Base-by-base conservation (phyloP, 1,284 basidiomycete genomes). In the Golubevia sp. region DNA sequence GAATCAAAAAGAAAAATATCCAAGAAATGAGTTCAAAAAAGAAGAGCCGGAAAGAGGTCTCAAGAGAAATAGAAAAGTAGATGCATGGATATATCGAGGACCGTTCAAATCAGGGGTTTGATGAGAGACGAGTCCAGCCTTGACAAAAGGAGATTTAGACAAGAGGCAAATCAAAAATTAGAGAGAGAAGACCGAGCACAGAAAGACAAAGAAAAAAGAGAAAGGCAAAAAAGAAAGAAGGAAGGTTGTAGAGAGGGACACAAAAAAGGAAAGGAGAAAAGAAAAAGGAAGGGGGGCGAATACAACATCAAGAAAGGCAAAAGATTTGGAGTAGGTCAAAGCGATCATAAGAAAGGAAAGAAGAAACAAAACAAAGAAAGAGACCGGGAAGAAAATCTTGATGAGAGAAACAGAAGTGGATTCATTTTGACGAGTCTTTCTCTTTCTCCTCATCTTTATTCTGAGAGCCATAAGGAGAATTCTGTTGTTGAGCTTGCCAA, bases 401-500 rank as follows among this genome's bases (percentile, higher is more conserved):
- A 52, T 5, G 6, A 27, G 2, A 52, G 13, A 13, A 7, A 52
- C 6, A 52, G 50, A 13, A 23, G 25, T 23, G 6, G 50, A 11
- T 7, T 26, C 7, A 52, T 52, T 23, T 6, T 13, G 6, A 7
- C 6, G 21, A 27, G 13, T 52, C 50, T 26, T 26, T 13, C 50
- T 52, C 13, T 52, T 5, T 52, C 50, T 23, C 13, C 13, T 0
- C 6, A 52, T 52, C 50, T 13, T 52, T 23, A 18, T 49, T 26
- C 50, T 5, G 11, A 23, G 21, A 7, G 11, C 13, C 25, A 23
- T 52, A 23, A 52, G 50, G 21, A 7, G 2, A 52, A 52, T 23
- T 52, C 50, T 23, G 25, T 26, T 52, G 21, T 34, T 34, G 30
- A 34, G 30, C 59, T 49, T 68, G 64, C 66, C 66, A 68, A 59